Percentiles rank a stretch among this genome's conserved stretches.
Conservation (phyloP, 345 rosid species). For the Toxicodendron radicans region DNA sequence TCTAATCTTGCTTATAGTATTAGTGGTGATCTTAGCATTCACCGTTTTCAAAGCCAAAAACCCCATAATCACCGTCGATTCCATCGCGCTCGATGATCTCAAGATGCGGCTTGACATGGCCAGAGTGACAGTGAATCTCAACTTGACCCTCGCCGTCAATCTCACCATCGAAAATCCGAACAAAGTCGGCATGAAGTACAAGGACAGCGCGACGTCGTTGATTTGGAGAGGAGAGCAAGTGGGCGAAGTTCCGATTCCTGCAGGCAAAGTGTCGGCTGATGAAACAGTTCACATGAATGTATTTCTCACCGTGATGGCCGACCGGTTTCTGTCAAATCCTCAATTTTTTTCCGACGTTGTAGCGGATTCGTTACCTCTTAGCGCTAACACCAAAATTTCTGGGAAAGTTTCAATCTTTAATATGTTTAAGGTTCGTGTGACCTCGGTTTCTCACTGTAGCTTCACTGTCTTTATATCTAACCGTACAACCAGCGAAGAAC, state of each 20-base stretch:
- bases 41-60: conserved; percentile 78
- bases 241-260: conserved; percentile 74
- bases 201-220: conserved; percentile 39
- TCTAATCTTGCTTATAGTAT: conserved; percentile 31
- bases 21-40: conserved; percentile 52
- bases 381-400: conserved; percentile 38
- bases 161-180: conserved; percentile 67
- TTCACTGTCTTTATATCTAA: conserved; percentile 43
- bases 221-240: conserved; percentile 57
- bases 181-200: conserved; percentile 61
- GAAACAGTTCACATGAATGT: conserved; percentile 47
- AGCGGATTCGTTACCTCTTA: conserved; percentile 47
- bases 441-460: conserved; percentile 56
- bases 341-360: conserved; percentile 37
- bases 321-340: conserved; percentile 49
- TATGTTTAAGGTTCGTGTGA: conserved; percentile 43
- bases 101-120: conserved; percentile 29
- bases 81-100: conserved; percentile 41
- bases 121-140: conserved; percentile 35
- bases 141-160: conserved; percentile 50
- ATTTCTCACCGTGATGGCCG: conserved; percentile 61
- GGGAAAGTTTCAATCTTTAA: conserved; percentile 60
- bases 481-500: conserved; percentile 45
- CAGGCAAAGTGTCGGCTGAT: conserved; percentile 44
- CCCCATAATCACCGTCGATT: conserved; percentile 45